Evolutionary conservation across 306 rosid species (phyloP), one percentile per base, ranked within the genome.

Genomic region (Castanea mollissima): DNA sequence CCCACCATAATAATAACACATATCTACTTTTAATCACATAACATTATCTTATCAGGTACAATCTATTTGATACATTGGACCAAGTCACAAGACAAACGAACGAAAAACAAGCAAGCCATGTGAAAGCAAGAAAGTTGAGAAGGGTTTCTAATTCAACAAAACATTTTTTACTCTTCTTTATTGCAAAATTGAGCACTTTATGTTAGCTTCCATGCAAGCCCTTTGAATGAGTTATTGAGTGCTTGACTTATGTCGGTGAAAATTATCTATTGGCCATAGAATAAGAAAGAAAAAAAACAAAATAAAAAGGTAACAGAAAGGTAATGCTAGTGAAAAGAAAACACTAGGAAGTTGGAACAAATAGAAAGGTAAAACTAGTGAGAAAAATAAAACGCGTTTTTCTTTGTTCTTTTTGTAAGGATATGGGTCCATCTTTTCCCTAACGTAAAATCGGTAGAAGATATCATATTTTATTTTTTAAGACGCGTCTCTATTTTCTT

Each of bases 71-170:
- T 41, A 8, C 11, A 8, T 41, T 41, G 3, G 46, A 8, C 1
- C 44, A 41, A 8, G 12, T 41, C 46, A 7, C 46, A 41, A 41
- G 46, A 41, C 46, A 41, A 41, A 41, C 46, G 27, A 25, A 25
- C 27, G 27, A 41, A 29, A 29, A 35, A 63, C 38, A 15, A 29
- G 20, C 5, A 23, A 25, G 11, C n/a, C 5, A 55, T 69, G 34
- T 69, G 81, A 68, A 69, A 69, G 18, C 58, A 23, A 59, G 34
- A 56, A 69, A 78, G 23, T 27, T 58, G 41, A 18, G 5, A 8
- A 56, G 21, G 58, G 81, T 70, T 70, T 44, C 78, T 60, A 73
- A 38, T 38, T 38, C 76, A 73, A 5, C 4, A 13, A 71, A 21
- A 6, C 38, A 21, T 73, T 1, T 41, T 2, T 13, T 19, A 5